phyloP scores from a whole-genome alignment of 2,329 filamentous ascomycete species.

The Immersiporthe knoxdaviesiana region DNA sequence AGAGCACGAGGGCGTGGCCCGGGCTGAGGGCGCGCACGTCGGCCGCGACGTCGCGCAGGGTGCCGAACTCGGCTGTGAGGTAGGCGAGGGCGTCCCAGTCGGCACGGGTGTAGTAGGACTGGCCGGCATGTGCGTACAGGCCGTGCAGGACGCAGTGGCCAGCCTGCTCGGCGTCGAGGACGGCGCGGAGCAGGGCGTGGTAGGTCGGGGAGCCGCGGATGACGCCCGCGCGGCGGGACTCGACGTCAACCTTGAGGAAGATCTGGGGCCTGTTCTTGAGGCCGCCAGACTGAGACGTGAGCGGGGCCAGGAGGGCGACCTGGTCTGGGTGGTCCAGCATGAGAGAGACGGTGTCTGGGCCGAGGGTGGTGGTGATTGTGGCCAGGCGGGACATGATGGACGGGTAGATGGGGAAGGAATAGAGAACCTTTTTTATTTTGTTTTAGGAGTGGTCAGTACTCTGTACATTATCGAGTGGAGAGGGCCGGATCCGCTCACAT shows the following conservation, averaged over 20 bases:
- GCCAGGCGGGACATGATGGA: slow-evolving; percentile 64
- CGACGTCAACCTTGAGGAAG: slow-evolving; percentile 77
- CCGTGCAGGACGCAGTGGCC: slow-evolving; percentile 25
- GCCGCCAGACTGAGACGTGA: slow-evolving; percentile 48
- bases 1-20: slow-evolving; percentile 53
- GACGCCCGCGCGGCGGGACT: slow-evolving; percentile 72
- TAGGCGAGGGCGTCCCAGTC: slow-evolving; percentile 59
- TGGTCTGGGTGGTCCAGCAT: slow-evolving; percentile 73
- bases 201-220: slow-evolving; percentile 49
- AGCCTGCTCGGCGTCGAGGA: slow-evolving; percentile 64
- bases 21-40: slow-evolving; percentile 40
- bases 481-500: slow-evolving; percentile 49
- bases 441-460: too few relatives aligned
- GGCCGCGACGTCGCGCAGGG: slow-evolving; percentile 52
- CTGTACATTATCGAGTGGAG: too few relatives aligned
- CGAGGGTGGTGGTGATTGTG: slow-evolving; percentile 57
- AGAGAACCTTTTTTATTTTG: slow-evolving; percentile 69
- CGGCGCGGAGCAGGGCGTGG: slow-evolving; percentile 59
- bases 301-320: slow-evolving; percentile 50
- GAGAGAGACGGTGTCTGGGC: slow-evolving; percentile 60
- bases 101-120: slow-evolving; percentile 63
- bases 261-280: slow-evolving; percentile 57
- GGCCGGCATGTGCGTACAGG: slow-evolving; percentile 60
- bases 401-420: slow-evolving; percentile 70
- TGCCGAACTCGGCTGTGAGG: slow-evolving; percentile 63